Base-by-base conservation (phyloP, 805 yeast genomes). In the Blastobotrys americana region DNA sequence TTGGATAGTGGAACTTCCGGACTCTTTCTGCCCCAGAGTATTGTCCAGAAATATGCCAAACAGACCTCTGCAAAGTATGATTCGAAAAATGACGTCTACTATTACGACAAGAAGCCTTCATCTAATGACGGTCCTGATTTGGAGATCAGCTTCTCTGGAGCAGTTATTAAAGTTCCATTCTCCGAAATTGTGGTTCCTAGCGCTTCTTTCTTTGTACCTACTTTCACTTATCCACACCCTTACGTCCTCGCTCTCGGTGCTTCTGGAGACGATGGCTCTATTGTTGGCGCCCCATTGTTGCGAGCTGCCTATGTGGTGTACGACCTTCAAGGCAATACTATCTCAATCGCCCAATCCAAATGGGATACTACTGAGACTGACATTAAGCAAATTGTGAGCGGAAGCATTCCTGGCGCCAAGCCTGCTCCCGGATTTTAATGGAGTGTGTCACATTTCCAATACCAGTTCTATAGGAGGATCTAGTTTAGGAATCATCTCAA, bases 241-340 rank as follows among this genome's bases (percentile, higher is more conserved):
- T 36, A 42, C 34, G 40, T 36, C 3, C 21, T 42, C 15, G 18
- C 44, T 18, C 23, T 42, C 31, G 10, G 9, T 15, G 15, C 35
- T 17, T 5, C n/a, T 15, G n/a, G 36, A 23, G 33, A 23, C 18
- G 40, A 36, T 9, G 8, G 20, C 16, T 25, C 13, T 27, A 13
- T 42, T 63, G 34, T 83, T 27, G 90, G 89, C 17, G 86, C 79
- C 57, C 69, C 72, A 42, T 73, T 82, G 56, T 65, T 83, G 47
- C 69, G 83, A 45, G 69, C 73, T 34, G 81, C 80, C 4, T 83
- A 82, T 57, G 71, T 77, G 17, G 85, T 81, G 13, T 79, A 73
- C 60, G 83, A 83, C 56, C 63, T 80, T 42, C 84, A 79, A 22
- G 71, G 70, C 50, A 59, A 59, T 36, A 64, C 72, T 52, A 64